These are phyloP conservation scores for Ophioceras dolichostomum DNA, from an alignment of 2,329 filamentous ascomycete species.

Conservation along the genomic window DNA sequence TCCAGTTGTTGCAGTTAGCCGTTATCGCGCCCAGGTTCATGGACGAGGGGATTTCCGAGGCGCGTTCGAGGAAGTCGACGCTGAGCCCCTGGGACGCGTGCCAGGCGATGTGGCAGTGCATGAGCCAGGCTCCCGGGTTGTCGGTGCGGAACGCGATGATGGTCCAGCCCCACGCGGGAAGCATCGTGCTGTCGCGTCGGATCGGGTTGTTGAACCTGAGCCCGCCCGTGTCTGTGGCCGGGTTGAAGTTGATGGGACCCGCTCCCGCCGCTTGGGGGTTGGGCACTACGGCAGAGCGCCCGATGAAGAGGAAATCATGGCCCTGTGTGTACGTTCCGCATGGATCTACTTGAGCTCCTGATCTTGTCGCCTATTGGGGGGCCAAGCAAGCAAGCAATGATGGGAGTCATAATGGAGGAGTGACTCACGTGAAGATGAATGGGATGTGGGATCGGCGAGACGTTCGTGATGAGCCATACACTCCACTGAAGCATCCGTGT, in stretches of 20 bases:
- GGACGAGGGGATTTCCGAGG: constrained; percentile 4
- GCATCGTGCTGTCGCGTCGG: constrained; percentile 32
- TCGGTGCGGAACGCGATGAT: constrained; percentile 34
- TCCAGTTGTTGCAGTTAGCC: constrained; percentile 6
- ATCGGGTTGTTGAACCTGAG: constrained; percentile 28
- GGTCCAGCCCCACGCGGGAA: constrained; percentile 30
- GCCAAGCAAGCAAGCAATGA: too few species aligned
- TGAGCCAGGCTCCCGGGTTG: constrained; percentile 37
- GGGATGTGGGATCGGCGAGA: constrained; percentile 11
- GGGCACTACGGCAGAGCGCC: constrained; percentile 7
- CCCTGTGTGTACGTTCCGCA: constrained; percentile 6
- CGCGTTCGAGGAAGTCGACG: constrained; percentile 35
- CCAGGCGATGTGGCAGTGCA: constrained; percentile 38
- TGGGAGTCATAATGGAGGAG: background rate
- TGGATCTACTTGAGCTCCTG: background rate
- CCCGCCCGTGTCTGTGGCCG: constrained; percentile 13
- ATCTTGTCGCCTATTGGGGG: too few species aligned
- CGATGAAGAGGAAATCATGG: constrained; percentile 14
- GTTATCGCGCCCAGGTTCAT: constrained; percentile 5
- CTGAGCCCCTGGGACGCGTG: constrained; percentile 35
- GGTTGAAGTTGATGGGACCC: constrained; percentile 11
- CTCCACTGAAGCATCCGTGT: too few species aligned
- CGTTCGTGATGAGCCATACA: constrained; percentile 19
- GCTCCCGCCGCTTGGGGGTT: constrained; percentile 4
- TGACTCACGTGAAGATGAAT: constrained; percentile 13